phyloP scores from a whole-genome alignment of 148 eudicot genomes.

The Fallopia convolvulus region DNA sequence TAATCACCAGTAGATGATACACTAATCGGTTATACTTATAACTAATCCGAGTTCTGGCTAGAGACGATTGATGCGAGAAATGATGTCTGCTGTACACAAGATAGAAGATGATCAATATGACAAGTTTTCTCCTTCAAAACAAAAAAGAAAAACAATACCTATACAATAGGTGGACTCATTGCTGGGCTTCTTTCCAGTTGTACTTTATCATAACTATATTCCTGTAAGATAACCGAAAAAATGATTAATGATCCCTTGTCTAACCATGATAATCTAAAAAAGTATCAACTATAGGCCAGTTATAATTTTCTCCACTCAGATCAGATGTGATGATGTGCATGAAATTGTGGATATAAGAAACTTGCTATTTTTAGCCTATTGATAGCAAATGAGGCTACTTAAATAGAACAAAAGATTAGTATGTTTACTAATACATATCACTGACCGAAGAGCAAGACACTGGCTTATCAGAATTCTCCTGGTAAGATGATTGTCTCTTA shows the following conservation, averaged over 20 bases:
- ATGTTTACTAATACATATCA: background rate
- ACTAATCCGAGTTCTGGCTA: background rate
- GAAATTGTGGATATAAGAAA: background rate
- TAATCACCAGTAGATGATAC: background rate
- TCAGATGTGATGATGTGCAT: background rate
- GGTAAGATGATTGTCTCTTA: conserved; percentile 16
- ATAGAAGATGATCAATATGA: background rate
- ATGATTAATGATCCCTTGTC: background rate
- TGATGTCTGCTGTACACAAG: background rate
- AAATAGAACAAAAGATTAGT: background rate
- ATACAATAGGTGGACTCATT: background rate
- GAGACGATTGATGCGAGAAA: background rate
- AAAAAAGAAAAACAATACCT: background rate
- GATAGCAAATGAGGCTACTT: background rate
- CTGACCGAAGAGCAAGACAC: conserved; percentile 31
- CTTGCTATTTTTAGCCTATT: background rate
- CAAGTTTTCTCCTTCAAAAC: background rate
- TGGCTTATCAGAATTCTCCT: conserved; percentile 17
- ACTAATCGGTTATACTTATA: background rate
- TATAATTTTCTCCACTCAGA: background rate
- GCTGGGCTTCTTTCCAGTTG: conserved; percentile 1
- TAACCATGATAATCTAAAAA: background rate
- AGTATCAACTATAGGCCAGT: background rate
- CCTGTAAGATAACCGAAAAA: background rate
- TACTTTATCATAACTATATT: background rate